Evolutionary conservation across 225 moss, liverwort and hornwort genomes (phyloP).

Genomic region (Ulota crispa): DNA sequence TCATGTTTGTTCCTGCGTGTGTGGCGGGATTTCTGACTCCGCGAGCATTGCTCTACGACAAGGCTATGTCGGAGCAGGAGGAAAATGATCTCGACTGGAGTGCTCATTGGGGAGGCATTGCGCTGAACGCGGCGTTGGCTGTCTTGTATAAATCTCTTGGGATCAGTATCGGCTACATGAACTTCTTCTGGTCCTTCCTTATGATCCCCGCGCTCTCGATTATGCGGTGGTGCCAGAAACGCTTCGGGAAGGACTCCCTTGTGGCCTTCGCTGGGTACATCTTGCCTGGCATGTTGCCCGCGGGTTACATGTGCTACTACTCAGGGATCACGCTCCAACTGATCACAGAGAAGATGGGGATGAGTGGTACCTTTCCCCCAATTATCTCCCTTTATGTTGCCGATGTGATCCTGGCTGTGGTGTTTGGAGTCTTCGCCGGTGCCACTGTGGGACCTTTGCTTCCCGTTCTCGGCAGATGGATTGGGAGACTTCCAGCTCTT

Average conservation of each 20-base stretch:
- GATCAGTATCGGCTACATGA: conserved; percentile 80
- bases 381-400: conserved; percentile 75
- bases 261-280: conserved; percentile 69
- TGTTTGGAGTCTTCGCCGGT: conserved; percentile 63
- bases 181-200: conserved; percentile 81
- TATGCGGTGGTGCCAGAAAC: conserved; percentile 53
- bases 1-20: conserved; percentile 81
- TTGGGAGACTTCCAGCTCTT: conserved; percentile 69
- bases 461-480: conserved; percentile 76
- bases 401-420: conserved; percentile 75
- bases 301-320: conserved; percentile 83
- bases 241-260: conserved; percentile 77
- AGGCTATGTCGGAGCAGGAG: conserved; percentile 49
- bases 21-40: conserved; percentile 79
- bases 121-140: conserved; percentile 54
- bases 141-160: conserved; percentile 49
- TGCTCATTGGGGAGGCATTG: conserved; percentile 84
- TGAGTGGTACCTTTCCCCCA: conserved; percentile 86
- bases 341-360: conserved; percentile 87
- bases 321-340: conserved; percentile 81
- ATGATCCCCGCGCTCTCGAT: conserved; percentile 75
- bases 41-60: conserved; percentile 54
- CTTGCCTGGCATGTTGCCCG: conserved; percentile 68
- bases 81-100: conserved; percentile 84
- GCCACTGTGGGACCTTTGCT: conserved; percentile 66